Conservation (phyloP, 1,139 yeast genomes). For the Trichomonascaceae sp. region DNA sequence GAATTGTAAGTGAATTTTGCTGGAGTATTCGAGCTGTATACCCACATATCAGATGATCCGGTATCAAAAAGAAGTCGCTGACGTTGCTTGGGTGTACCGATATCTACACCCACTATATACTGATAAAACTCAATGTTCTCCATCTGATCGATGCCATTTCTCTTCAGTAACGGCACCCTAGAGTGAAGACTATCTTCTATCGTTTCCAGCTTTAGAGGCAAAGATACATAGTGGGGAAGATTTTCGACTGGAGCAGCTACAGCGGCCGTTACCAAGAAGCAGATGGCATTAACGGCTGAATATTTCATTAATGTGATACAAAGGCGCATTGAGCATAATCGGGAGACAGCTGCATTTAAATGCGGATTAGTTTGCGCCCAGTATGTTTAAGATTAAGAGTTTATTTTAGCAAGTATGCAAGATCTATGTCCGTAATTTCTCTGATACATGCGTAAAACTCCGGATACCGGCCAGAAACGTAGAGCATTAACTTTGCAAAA, state of each 20-base stretch:
- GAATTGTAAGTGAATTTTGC: neutral
- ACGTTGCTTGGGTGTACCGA: conserved; percentile 22
- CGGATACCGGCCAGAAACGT: too few relatives aligned
- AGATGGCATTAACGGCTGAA: neutral
- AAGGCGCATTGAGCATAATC: too few relatives aligned
- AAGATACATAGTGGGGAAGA: neutral
- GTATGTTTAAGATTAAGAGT: neutral
- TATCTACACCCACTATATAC: conserved; percentile 39
- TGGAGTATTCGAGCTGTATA: conserved; percentile 24
- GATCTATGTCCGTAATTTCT: too few relatives aligned
- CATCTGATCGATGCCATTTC: neutral
- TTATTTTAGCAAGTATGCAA: neutral
- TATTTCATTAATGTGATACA: neutral
- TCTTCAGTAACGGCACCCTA: too few relatives aligned
- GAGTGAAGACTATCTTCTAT: neutral
- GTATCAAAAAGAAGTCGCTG: conserved; percentile 42
- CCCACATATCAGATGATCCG: conserved; percentile 67
- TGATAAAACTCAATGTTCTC: conserved; percentile 9
- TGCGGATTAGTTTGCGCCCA: neutral
- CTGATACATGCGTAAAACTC: too few relatives aligned
- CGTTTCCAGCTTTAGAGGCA: neutral
- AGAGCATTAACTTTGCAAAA: too few relatives aligned
- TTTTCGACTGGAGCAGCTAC: neutral
- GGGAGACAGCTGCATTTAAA: too few relatives aligned
- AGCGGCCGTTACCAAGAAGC: neutral